Evolutionary conservation across 805 yeast genomes (phyloP).

Genomic region (Pichia occidentalis): DNA sequence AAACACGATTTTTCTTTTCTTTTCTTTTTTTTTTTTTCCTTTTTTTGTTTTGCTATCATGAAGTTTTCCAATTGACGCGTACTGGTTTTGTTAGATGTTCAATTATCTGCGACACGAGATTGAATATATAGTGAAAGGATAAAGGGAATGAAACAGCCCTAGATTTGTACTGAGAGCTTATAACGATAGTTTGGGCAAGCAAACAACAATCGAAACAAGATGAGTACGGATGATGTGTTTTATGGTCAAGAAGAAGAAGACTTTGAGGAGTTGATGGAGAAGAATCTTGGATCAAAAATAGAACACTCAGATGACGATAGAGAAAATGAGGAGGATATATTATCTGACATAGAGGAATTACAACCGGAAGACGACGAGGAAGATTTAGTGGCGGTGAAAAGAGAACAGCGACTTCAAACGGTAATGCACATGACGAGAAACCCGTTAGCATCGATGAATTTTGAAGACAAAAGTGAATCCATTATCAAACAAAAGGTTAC

Average conservation of each 20-base stretch:
- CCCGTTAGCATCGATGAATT: background rate
- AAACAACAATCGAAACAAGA: background rate
- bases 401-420: slow-evolving; percentile 6
- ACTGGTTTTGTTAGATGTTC: no score
- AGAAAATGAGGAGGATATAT: slow-evolving; percentile 8
- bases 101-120: no score
- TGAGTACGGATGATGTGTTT: slow-evolving; percentile 14
- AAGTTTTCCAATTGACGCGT: no score
- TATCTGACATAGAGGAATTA: slow-evolving; percentile 7
- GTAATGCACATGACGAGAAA: slow-evolving; percentile 10
- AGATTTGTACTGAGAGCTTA: no score
- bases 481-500: slow-evolving; percentile 67
- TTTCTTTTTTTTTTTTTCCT: no score
- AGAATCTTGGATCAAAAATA: slow-evolving; percentile 1
- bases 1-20: no score
- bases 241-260: slow-evolving; percentile 20
- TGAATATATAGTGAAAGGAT: no score
- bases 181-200: no score
- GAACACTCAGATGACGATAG: slow-evolving; percentile 5
- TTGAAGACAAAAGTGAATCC: slow-evolving; percentile 22
- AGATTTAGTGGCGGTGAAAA: slow-evolving; percentile 1
- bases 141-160: no score
- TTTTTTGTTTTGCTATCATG: no score
- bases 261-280: slow-evolving; percentile 17
- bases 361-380: slow-evolving; percentile 4